Evolutionary conservation across 2,329 filamentous ascomycete species (phyloP).

Genomic region (Fusarium sp.): DNA sequence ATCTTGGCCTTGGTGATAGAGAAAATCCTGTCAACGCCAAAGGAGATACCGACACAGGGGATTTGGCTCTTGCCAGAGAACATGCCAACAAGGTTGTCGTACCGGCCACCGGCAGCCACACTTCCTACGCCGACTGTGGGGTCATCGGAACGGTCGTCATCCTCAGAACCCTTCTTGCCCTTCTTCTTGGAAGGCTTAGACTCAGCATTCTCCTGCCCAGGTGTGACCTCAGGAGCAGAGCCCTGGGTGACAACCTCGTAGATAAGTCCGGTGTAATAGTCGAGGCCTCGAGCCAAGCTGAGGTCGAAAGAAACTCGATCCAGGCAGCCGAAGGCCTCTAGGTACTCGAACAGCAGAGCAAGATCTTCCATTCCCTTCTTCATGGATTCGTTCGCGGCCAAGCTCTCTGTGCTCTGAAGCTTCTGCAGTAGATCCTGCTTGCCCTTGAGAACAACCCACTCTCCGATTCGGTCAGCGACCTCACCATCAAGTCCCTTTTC

Average conservation of each 20-base stretch:
- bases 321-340: slow-evolving; percentile 78
- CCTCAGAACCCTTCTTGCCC: slow-evolving; percentile 63
- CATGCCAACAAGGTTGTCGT: slow-evolving; percentile 94
- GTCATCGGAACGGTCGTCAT: slow-evolving; percentile 77
- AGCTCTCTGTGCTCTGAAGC: slow-evolving; percentile 72
- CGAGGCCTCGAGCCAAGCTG: slow-evolving; percentile 87
- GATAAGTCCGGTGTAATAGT: slow-evolving; percentile 92
- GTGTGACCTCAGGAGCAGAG: slow-evolving; percentile 65
- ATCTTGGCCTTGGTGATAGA: slow-evolving; percentile 84
- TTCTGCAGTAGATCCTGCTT: slow-evolving; percentile 77
- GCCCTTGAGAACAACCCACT: slow-evolving; percentile 83
- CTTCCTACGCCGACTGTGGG: slow-evolving; percentile 86
- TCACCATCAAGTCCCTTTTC: slow-evolving; percentile 83
- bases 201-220: slow-evolving; percentile 47
- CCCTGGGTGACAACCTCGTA: slow-evolving; percentile 89
- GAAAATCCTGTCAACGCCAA: slow-evolving; percentile 95
- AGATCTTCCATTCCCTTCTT: slow-evolving; percentile 85
- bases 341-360: slow-evolving; percentile 81
- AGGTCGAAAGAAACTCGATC: slow-evolving; percentile 88
- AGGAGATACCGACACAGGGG: slow-evolving; percentile 74
- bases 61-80: slow-evolving; percentile 87
- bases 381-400: slow-evolving; percentile 77
- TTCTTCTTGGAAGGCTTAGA: slow-evolving; percentile 57
- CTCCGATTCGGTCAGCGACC: slow-evolving; percentile 87
- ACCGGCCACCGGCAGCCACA: slow-evolving; percentile 88